These are phyloP conservation scores for Metschnikowia hibisci DNA, from an alignment of 805 yeast genomes.

Conservation along the genomic window DNA sequence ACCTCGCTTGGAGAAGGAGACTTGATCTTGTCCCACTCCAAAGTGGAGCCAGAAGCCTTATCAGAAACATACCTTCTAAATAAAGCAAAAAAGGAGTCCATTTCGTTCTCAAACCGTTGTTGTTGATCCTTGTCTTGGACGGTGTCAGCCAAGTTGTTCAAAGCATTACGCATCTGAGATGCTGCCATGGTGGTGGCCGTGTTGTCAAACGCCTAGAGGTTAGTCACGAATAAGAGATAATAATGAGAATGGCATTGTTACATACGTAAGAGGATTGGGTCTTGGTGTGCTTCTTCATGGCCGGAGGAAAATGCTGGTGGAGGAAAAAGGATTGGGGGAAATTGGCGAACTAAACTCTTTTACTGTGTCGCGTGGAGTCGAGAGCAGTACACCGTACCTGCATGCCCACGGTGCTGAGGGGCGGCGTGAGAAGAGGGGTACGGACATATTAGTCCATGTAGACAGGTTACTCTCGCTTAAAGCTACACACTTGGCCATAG, in stretches of 20 bases:
- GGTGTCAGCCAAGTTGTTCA: constrained; percentile 86
- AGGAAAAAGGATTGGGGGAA: constrained; percentile 1
- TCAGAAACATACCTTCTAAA: constrained; percentile 90
- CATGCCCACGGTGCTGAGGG: background rate
- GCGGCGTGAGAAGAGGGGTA: constrained; percentile 2
- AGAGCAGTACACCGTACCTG: constrained; percentile 3
- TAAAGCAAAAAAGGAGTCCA: constrained; percentile 91
- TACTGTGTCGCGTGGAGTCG: constrained; percentile 1
- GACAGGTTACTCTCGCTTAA: too few relatives aligned
- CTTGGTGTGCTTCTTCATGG: constrained; percentile 56
- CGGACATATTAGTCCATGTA: background rate
- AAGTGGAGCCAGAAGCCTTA: constrained; percentile 77
- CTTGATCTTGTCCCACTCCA: constrained; percentile 94
- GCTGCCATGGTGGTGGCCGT: constrained; percentile 95
- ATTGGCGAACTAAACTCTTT: constrained; percentile 1
- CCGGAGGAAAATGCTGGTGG: background rate
- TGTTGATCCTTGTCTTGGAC: constrained; percentile 50
- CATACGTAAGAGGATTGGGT: constrained; percentile 68
- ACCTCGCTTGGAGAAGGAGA: constrained; percentile 91
- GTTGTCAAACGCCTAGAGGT: constrained; percentile 79
- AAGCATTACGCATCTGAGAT: constrained; percentile 94
- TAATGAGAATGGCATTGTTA: constrained; percentile 12
- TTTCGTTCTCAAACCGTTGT: constrained; percentile 73
- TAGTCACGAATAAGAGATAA: constrained; percentile 1
- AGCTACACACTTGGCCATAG: background rate